These are phyloP conservation scores for Ceratocystis colombiana DNA, from an alignment of 2,329 filamentous ascomycete species.

Conservation along the genomic window DNA sequence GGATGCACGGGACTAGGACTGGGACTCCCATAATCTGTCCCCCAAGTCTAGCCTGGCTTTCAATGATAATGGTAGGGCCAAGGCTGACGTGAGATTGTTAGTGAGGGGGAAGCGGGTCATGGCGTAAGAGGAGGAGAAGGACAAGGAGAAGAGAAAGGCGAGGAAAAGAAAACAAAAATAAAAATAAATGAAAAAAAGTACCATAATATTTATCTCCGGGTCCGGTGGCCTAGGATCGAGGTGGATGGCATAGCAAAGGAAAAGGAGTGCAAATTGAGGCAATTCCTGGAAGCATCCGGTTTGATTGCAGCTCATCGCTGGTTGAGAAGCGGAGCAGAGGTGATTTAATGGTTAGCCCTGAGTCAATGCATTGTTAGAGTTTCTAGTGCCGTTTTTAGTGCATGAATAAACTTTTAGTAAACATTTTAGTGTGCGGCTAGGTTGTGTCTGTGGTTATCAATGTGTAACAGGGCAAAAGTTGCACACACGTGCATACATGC, in stretches of 20 bases:
- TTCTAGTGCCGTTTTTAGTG: slow-evolving; percentile 9
- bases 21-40: not conserved
- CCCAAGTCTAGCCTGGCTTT: not conserved
- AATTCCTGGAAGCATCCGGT: slow-evolving; percentile 7
- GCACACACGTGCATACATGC: slow-evolving; percentile 7
- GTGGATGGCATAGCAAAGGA: not conserved
- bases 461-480: slow-evolving; percentile 5
- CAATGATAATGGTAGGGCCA: not conserved
- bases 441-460: not conserved
- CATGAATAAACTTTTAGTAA: slow-evolving; percentile 14
- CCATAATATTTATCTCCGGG: not conserved
- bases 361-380: slow-evolving; percentile 12
- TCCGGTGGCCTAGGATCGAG: not conserved
- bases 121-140: not conserved
- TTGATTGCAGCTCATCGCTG: not conserved
- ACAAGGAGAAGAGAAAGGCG: not conserved
- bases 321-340: not conserved
- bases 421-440: slow-evolving; percentile 6
- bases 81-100: slow-evolving; percentile 4
- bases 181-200: not conserved
- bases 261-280: not conserved
- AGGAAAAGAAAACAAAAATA: not conserved
- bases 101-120: not conserved
- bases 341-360: not conserved
- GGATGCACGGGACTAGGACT: slow-evolving; percentile 9